Evolutionary conservation across 208 protist genomes (phyloP).

Genomic region (Crithidia expoeki): DNA sequence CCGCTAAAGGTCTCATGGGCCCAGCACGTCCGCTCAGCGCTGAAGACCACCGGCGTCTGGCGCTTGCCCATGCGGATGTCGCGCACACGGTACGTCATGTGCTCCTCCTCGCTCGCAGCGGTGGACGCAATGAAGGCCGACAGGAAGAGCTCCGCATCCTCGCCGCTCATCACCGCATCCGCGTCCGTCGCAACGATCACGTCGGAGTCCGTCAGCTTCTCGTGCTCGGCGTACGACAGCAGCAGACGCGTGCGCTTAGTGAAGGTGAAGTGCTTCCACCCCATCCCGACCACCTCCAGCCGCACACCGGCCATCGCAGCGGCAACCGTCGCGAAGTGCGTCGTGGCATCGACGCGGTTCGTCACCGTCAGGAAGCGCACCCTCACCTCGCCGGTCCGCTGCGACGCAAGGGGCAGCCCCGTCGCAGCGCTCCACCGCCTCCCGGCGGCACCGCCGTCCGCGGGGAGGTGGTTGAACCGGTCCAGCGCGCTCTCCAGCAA

Average conservation of each 20-base stretch:
- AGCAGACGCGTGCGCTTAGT: not conserved
- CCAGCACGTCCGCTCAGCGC: slow-evolving; percentile 1
- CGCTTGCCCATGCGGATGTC: slow-evolving; percentile 8
- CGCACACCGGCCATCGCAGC: not conserved
- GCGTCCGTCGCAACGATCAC: slow-evolving; percentile 3
- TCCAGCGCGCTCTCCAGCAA: not conserved
- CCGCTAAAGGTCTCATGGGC: not conserved
- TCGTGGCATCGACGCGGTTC: not conserved
- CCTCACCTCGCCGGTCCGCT: not conserved
- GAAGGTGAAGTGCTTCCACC: not conserved
- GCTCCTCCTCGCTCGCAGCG: not conserved
- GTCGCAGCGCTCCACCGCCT: slow-evolving; percentile 6
- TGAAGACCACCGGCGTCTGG: not conserved
- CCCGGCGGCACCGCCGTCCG: not conserved
- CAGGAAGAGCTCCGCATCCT: not conserved
- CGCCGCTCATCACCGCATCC: slow-evolving; percentile 5
- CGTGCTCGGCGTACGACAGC: not conserved
- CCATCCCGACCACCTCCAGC: not conserved
- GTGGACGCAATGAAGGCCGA: slow-evolving; percentile 1
- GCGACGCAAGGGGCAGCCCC: not conserved
- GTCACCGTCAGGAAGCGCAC: slow-evolving; percentile 1
- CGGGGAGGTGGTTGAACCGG: not conserved
- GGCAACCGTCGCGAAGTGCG: not conserved
- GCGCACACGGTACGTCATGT: slow-evolving; percentile 2
- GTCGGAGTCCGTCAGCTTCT: not conserved